Conservation (phyloP, 768 basidiomycete species). For the Suillus clintonianus region DNA sequence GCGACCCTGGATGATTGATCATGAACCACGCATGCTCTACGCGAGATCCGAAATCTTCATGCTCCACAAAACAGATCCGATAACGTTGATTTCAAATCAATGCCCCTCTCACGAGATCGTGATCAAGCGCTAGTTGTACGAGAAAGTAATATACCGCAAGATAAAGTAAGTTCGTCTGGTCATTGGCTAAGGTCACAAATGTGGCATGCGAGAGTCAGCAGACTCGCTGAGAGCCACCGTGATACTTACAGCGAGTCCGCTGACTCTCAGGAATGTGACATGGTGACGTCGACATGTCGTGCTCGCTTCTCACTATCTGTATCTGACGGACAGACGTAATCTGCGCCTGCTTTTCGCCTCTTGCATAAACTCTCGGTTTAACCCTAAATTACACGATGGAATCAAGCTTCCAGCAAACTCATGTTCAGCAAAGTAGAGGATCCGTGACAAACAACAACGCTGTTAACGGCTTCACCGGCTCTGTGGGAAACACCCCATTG, state of each 20-base stretch:
- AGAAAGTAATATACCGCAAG: not conserved
- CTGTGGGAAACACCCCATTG: constrained; percentile 92
- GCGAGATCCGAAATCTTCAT: not conserved
- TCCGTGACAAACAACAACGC: constrained; percentile 40
- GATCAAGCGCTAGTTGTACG: not conserved
- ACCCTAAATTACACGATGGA: constrained; percentile 25
- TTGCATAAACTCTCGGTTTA: not conserved
- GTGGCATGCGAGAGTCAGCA: not conserved
- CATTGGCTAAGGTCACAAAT: not conserved
- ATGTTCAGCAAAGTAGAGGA: constrained; percentile 27
- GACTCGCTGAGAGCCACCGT: not conserved
- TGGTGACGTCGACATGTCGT: not conserved
- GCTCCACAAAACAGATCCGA: not conserved
- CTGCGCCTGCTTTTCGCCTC: not conserved
- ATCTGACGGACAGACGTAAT: not conserved
- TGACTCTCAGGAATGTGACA: not conserved
- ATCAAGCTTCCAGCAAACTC: constrained; percentile 24
- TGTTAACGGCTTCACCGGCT: constrained; percentile 82
- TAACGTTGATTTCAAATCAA: not conserved
- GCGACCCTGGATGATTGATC: not conserved
- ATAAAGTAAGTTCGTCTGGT: not conserved
- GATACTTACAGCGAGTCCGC: not conserved
- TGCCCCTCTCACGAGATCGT: not conserved
- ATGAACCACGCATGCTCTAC: not conserved
- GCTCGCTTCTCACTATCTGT: not conserved